Evolutionary conservation across 352 stramenopile species (phyloP), one percentile per base, ranked within the genome.

Genomic region (Pelagophyceae sp.): DNA sequence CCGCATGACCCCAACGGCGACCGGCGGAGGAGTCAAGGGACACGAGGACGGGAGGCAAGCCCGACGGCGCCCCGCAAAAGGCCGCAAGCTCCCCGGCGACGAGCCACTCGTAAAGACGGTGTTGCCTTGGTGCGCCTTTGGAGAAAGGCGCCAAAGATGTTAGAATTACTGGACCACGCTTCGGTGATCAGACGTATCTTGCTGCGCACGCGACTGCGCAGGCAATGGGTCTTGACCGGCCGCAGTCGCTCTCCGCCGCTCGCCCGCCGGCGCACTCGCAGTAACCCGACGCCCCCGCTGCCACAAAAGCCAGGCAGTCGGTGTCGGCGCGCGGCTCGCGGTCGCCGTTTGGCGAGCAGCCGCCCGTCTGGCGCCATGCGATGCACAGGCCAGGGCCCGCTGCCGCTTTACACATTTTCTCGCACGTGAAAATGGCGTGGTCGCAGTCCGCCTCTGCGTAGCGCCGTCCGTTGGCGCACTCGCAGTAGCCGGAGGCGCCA

Each of bases 401-500:
- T 3, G 61, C 61, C 3, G 61, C 61, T 3, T 31, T 23, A 37
- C 67, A 74, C 67, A 58, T 58, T 0, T 3, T 20, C 2, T 1
- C 27, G 67, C 67, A 74, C 33, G 11, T 51, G 37, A 74, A 74
- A 23, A 37, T 1, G 15, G 31, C 35, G 67, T 74, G 67, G 15
- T 50, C 2, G 67, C 67, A 74, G 67, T 50, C 38, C 67, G 67
- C 51, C 33, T 6, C 11, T 11, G 35, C 35, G 6, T 20, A 33
- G 20, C 38, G 33, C 35, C 15, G 2, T 2, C 38, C 67, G 67
- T 37, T 37, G 29, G 2, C 61, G 38, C 67, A 83, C 0, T 86
- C 72, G 72, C 86, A 90, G 80, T 87, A 89, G 20, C 86, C 86
- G 0, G 84, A 88, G 0, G 80, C 71, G 72, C 82, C 82, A n/a